These are phyloP conservation scores for Alnus glutinosa DNA, from an alignment of 306 rosid genomes.

Conservation along the genomic window DNA sequence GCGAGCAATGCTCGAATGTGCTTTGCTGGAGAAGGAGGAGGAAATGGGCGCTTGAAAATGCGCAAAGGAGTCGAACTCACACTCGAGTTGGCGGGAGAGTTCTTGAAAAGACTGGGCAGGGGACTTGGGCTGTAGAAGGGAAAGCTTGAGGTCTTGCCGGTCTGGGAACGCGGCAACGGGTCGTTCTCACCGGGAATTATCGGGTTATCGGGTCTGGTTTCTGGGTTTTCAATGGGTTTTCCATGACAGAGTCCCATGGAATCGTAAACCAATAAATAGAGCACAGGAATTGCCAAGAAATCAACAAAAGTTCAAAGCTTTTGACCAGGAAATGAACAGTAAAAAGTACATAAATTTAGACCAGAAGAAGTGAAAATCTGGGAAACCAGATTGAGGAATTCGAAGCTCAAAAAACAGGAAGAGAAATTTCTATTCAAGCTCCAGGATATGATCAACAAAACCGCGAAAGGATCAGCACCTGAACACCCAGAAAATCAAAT, in stretches of 20 bases:
- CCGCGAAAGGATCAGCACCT: constrained; percentile 31
- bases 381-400: constrained; percentile 9
- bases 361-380: constrained; percentile 14
- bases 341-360: constrained; percentile 4
- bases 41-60: constrained; percentile 75
- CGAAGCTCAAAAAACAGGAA: constrained; percentile 18
- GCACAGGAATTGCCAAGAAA: constrained; percentile 13
- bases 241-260: constrained; percentile 83
- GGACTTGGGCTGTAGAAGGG: constrained; percentile 96
- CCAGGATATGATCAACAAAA: constrained; percentile 28
- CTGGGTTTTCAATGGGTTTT: constrained; percentile 52
- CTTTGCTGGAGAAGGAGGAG: constrained; percentile 95
- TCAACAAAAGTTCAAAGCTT: constrained; percentile 8
- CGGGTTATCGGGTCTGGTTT: constrained; percentile 27
- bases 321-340: constrained; percentile 2
- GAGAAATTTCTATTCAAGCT: neutral
- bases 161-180: constrained; percentile 31
- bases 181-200: constrained; percentile 26
- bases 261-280: constrained; percentile 27
- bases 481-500: constrained; percentile 28
- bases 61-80: constrained; percentile 71
- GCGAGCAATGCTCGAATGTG: constrained; percentile 82
- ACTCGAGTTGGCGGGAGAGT: constrained; percentile 71
- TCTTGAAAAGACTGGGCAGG: constrained; percentile 68
- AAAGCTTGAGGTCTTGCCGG: constrained; percentile 48